Percentiles rank a stretch among this genome's conserved stretches.
phyloP scores from a whole-genome alignment of 1,284 basidiomycete species.

The Pseudozyma tsukubaensis region DNA sequence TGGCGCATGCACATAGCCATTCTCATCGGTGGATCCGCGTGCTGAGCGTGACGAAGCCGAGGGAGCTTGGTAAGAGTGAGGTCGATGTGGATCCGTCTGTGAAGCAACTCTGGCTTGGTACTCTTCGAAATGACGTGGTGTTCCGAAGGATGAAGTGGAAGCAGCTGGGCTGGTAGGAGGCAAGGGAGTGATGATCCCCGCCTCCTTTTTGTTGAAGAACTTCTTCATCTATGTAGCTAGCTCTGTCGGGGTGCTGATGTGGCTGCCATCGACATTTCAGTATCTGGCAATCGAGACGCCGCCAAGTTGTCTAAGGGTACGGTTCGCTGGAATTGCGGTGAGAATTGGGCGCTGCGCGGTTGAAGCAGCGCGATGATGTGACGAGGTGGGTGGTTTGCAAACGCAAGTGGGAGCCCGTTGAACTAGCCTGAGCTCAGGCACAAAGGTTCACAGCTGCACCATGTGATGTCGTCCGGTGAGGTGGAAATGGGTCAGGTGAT shows the following conservation, averaged over 20 bases:
- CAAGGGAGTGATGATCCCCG: slow-evolving; percentile 47
- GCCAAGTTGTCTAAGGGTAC: neutral
- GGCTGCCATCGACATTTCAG: slow-evolving; percentile 17
- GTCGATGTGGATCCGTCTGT: slow-evolving; percentile 17
- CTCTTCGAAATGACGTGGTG: slow-evolving; percentile 38
- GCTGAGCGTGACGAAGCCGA: slow-evolving; percentile 17
- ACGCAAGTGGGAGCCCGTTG: too few species aligned
- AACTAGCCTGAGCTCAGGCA: too few species aligned
- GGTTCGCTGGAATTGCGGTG: too few species aligned
- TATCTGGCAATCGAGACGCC: neutral
- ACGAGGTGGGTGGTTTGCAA: too few species aligned
- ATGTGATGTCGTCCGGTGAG: too few species aligned
- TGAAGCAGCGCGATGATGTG: too few species aligned
- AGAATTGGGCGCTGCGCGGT: too few species aligned
- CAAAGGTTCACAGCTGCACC: too few species aligned
- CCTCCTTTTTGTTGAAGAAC: slow-evolving; percentile 47
- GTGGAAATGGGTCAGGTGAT: too few species aligned
- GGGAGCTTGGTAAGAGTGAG: slow-evolving; percentile 25
- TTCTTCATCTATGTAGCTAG: slow-evolving; percentile 35
- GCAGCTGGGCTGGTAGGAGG: slow-evolving; percentile 32
- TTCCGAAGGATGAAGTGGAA: slow-evolving; percentile 29
- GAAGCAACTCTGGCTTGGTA: slow-evolving; percentile 38
- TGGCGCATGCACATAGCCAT: slow-evolving; percentile 10
- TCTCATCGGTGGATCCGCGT: slow-evolving; percentile 20
- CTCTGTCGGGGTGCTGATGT: neutral